Evolutionary conservation across 1,284 basidiomycete species (phyloP).

Genomic region (Stygiomarasmius scandens): DNA sequence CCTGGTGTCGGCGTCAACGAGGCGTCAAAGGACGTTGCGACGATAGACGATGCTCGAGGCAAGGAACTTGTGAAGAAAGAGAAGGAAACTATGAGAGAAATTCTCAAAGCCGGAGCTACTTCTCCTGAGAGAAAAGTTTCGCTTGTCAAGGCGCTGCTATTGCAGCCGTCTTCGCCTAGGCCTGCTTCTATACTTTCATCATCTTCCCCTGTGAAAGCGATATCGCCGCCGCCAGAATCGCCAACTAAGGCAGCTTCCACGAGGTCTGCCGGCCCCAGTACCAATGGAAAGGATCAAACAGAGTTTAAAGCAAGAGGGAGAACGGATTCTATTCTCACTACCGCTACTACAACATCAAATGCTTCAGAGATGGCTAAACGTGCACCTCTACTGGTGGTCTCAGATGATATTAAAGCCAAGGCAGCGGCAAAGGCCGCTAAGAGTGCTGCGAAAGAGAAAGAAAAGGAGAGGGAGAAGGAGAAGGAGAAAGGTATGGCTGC

Average conservation of each 20-base stretch:
- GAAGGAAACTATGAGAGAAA: slow-evolving; percentile 10
- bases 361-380: neutral
- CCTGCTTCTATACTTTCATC: slow-evolving; percentile 1
- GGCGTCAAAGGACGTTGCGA: neutral
- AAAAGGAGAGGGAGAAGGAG: neutral
- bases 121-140: neutral
- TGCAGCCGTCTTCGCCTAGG: neutral
- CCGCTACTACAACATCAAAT: neutral
- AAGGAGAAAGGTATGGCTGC: neutral
- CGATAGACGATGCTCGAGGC: slow-evolving; percentile 7
- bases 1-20: slow-evolving; percentile 34
- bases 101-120: neutral
- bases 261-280: too few relatives aligned
- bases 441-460: slow-evolving; percentile 4
- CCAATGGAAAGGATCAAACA: too few relatives aligned
- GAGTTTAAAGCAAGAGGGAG: neutral
- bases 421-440: neutral
- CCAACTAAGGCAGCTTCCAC: neutral
- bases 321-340: neutral
- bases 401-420: neutral
- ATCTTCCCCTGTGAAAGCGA: slow-evolving; percentile 11
- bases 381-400: neutral
- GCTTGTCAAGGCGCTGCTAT: neutral
- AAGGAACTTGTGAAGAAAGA: slow-evolving; percentile 22
- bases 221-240: neutral